phyloP scores from a whole-genome alignment of 495 filamentous ascomycete species.

The Neurospora discreta region DNA sequence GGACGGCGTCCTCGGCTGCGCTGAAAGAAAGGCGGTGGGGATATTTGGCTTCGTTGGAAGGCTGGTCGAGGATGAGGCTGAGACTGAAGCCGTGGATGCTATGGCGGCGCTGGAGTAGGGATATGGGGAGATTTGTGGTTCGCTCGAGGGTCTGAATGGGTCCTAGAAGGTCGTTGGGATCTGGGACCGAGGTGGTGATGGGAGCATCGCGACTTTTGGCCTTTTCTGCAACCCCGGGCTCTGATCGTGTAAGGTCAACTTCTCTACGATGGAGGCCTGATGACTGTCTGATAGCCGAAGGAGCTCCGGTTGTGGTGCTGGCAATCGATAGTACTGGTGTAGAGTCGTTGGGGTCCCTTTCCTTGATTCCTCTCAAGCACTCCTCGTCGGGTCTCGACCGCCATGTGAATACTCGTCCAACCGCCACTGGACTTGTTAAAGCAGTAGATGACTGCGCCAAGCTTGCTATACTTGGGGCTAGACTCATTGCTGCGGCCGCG shows the following conservation, averaged over 20 bases:
- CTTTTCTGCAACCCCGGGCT: constrained; percentile 4
- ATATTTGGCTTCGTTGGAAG: constrained; percentile 48
- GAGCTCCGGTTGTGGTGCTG: not conserved
- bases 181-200: constrained; percentile 24
- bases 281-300: not conserved
- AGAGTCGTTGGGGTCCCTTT: constrained; percentile 17
- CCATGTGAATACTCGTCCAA: constrained; percentile 41
- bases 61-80: constrained; percentile 11
- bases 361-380: constrained; percentile 32
- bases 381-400: constrained; percentile 44
- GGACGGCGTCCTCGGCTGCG: constrained; percentile 73
- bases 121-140: constrained; percentile 8
- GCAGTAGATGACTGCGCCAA: constrained; percentile 28
- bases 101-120: constrained; percentile 33
- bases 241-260: not conserved
- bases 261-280: not conserved
- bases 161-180: constrained; percentile 33
- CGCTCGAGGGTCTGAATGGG: constrained; percentile 28
- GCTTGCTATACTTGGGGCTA: constrained; percentile 24
- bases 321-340: constrained; percentile 1
- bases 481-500: constrained; percentile 6
- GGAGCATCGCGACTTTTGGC: constrained; percentile 14
- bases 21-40: constrained; percentile 81
- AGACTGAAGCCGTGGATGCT: constrained; percentile 22
- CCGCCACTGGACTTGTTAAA: constrained; percentile 22